Percentiles rank a stretch among this genome's conserved stretches.
phyloP scores from a whole-genome alignment of 192 early-diverging fungal genomes.

The Coemansia reversa region DNA sequence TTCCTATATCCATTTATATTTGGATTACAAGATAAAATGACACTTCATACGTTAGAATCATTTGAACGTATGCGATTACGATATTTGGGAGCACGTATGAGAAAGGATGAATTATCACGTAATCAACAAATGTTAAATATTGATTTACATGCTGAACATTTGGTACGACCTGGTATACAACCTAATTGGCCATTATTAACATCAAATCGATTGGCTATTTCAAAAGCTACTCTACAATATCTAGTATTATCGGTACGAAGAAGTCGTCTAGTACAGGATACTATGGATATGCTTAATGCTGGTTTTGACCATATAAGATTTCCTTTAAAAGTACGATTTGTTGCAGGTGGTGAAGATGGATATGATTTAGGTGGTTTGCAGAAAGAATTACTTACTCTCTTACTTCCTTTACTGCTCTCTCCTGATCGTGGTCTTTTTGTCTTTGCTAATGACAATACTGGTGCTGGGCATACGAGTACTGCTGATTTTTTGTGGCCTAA shows the following conservation, averaged over 20 bases:
- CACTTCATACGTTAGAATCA: slow-evolving; percentile 23
- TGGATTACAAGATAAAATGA: slow-evolving; percentile 12
- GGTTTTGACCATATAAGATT: slow-evolving; percentile 19
- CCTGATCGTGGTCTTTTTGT: slow-evolving; percentile 77
- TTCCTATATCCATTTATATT: slow-evolving; percentile 47
- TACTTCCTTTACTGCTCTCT: slow-evolving; percentile 72
- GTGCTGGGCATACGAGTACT: neutral
- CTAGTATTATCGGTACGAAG: slow-evolving; percentile 78
- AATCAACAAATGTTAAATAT: slow-evolving; percentile 37
- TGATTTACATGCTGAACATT: slow-evolving; percentile 35
- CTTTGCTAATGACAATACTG: slow-evolving; percentile 12
- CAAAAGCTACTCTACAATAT: slow-evolving; percentile 57
- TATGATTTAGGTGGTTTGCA: slow-evolving; percentile 96
- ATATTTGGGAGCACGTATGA: slow-evolving; percentile 34
- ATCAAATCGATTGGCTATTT: slow-evolving; percentile 14
- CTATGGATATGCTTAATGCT: slow-evolving; percentile 53
- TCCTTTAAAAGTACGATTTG: slow-evolving; percentile 68
- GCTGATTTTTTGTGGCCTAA: slow-evolving; percentile 77
- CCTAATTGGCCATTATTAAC: slow-evolving; percentile 44
- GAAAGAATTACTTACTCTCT: slow-evolving; percentile 89
- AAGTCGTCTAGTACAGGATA: slow-evolving; percentile 69
- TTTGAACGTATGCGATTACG: slow-evolving; percentile 34
- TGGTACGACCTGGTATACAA: slow-evolving; percentile 14
- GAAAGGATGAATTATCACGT: slow-evolving; percentile 39
- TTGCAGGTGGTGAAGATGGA: slow-evolving; percentile 87